Evolutionary conservation across 768 basidiomycete genomes (phyloP).

Genomic region (Asterophora parasitica): DNA sequence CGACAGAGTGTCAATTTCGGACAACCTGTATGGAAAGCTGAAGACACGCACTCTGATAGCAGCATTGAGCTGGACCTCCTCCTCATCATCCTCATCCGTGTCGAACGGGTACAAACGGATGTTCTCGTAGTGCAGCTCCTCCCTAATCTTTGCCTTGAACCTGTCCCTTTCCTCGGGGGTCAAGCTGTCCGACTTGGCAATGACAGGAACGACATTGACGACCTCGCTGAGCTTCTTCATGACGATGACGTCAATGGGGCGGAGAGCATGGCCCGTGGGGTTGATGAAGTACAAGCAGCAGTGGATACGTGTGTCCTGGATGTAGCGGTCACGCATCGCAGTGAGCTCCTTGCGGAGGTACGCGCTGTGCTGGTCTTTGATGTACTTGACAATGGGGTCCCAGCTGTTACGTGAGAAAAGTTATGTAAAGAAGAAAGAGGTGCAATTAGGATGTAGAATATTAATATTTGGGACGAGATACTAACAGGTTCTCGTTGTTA

Average conservation of each 20-base stretch:
- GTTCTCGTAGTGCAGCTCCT: constrained; percentile 85
- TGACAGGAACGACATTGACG: constrained; percentile 99
- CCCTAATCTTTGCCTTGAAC: constrained; percentile 97
- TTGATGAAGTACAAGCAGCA: constrained; percentile 98
- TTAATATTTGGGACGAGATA: constrained; percentile 1
- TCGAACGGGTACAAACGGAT: constrained; percentile 97
- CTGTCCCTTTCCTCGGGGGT: constrained; percentile 87
- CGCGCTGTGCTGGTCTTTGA: constrained; percentile 98
- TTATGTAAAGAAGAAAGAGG: not conserved
- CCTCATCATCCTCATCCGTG: constrained; percentile 91
- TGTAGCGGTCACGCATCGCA: constrained; percentile 97
- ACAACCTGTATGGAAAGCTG: not conserved
- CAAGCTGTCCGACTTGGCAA: constrained; percentile 94
- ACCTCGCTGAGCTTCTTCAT: constrained; percentile 99
- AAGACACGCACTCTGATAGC: constrained; percentile 69
- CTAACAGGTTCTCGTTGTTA: constrained; percentile 97
- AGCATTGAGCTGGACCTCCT: constrained; percentile 88
- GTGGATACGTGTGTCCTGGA: constrained; percentile 97
- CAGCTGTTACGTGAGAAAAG: constrained; percentile 51
- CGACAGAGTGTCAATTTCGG: not conserved
- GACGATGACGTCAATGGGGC: constrained; percentile 95
- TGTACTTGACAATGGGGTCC: constrained; percentile 99
- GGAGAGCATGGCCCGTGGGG: constrained; percentile 95
- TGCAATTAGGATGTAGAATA: constrained; percentile 7
- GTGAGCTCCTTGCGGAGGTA: constrained; percentile 99